These are phyloP conservation scores for Debaryomycetaceae sp. DNA, from an alignment of 1,139 yeast genomes.

Conservation along the genomic window DNA sequence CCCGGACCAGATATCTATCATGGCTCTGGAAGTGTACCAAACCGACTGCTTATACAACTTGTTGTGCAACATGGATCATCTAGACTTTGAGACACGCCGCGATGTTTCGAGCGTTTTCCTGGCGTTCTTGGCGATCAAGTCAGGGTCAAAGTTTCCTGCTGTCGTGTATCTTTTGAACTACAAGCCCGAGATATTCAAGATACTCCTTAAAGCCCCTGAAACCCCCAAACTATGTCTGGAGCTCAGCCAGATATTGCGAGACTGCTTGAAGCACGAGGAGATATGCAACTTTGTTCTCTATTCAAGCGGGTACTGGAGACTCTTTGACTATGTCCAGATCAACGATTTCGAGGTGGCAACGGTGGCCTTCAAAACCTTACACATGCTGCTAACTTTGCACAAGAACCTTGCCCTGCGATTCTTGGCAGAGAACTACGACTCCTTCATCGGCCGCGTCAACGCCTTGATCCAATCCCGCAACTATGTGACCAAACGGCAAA, in stretches of 20 bases:
- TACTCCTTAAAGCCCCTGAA: constrained; percentile 58
- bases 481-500: constrained; percentile 88
- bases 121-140: constrained; percentile 68
- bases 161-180: constrained; percentile 63
- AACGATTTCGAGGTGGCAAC: constrained; percentile 85
- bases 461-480: constrained; percentile 62
- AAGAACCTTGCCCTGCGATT: constrained; percentile 62
- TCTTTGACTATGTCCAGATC: constrained; percentile 65
- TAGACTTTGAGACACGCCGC: constrained; percentile 86
- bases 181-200: constrained; percentile 53
- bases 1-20: constrained; percentile 62
- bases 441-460: constrained; percentile 55
- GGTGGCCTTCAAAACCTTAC: constrained; percentile 72
- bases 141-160: constrained; percentile 71
- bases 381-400: constrained; percentile 61
- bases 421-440: constrained; percentile 40
- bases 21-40: constrained; percentile 69
- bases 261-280: constrained; percentile 72
- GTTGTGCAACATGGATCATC: constrained; percentile 42
- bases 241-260: constrained; percentile 73
- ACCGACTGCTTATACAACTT: constrained; percentile 59
- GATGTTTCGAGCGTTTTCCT: constrained; percentile 68
- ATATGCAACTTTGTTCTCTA: constrained; percentile 49
- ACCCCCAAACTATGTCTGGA: constrained; percentile 60
- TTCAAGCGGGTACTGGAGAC: constrained; percentile 62